Base-by-base conservation (phyloP, 2,329 filamentous ascomycete genomes). In the Polytolypa hystricis region DNA sequence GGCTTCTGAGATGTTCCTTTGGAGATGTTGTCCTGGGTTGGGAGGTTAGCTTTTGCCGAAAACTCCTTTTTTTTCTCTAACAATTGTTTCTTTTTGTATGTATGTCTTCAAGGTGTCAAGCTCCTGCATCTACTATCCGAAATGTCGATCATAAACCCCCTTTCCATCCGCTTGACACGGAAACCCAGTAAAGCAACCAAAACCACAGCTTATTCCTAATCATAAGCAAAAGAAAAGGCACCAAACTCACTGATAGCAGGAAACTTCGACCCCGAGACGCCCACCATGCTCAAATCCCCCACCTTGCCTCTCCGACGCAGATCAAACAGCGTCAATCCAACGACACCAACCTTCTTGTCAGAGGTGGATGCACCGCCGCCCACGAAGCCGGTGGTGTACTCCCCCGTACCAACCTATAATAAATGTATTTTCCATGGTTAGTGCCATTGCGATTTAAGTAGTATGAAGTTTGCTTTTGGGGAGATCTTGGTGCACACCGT, bases 371-470 rank as follows among this genome's bases (percentile, higher is more conserved):
- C 81, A 41, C 80, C 81, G 42, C 78, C 79, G 40, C 84, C 85
- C 39, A 94, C 86, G 50, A 91, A 95, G 40, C 87, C 87, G 29
- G 89, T 95, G 51, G 89, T 95, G 71, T 95, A 95, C 71, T 95
- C 87, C 53, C 87, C 89, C 8, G 87, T 94, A 46, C 87, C 87
- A 41, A 94, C 75, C 81, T 79, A 42, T 33, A 15, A 19, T 18
- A 30, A 28, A 30, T 19, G 36, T 23, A 5, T 16, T 33, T 23
- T 23, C 28, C 9, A 21, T 21, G 34, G n/a, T n/a, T n/a, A n/a
- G n/a, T n/a, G n/a, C n/a, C n/a, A 14, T 33, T 25, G 15, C 6
- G 5, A 5, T n/a, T 30, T 33, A 26, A 7, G 29, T n/a, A 3
- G n/a, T n/a, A n/a, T n/a, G n/a, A n/a, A n/a, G n/a, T n/a, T n/a